phyloP scores from a whole-genome alignment of 805 yeast genomes.

The Barnettozyma botsteinii region DNA sequence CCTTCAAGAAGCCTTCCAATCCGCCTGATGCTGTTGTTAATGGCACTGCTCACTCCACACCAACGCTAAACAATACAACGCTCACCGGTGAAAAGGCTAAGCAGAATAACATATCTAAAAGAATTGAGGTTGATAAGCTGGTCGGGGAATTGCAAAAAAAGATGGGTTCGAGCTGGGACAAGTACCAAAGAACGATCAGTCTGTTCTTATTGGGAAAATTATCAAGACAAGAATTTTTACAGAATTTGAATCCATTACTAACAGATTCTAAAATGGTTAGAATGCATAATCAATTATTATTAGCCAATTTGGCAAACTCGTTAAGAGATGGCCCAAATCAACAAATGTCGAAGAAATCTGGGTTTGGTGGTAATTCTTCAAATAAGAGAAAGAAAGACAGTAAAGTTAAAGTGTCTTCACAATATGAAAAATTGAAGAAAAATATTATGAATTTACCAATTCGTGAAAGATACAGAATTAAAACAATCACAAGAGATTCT shows the following conservation, averaged over 20 bases:
- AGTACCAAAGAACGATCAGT: constrained; percentile 74
- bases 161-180: constrained; percentile 75
- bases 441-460: constrained; percentile 83
- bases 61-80: background rate
- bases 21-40: no score
- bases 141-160: constrained; percentile 68
- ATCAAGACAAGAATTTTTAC: constrained; percentile 67
- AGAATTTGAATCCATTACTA: constrained; percentile 52
- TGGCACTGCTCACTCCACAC: background rate
- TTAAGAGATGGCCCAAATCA: constrained; percentile 66
- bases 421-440: constrained; percentile 75
- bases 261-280: constrained; percentile 30
- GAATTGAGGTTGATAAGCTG: constrained; percentile 58
- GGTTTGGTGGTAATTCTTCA: constrained; percentile 42
- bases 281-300: constrained; percentile 76
- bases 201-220: constrained; percentile 73
- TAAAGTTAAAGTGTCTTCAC: constrained; percentile 53
- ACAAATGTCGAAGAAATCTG: constrained; percentile 29
- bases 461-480: constrained; percentile 78
- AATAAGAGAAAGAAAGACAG: constrained; percentile 44
- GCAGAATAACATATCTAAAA: constrained; percentile 12
- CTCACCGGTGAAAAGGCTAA: background rate
- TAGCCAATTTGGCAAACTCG: constrained; percentile 81
- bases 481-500: constrained; percentile 74
- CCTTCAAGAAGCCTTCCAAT: no score